Evolutionary conservation across 768 basidiomycete species (phyloP), one percentile per base, ranked within the genome.

Genomic region (Lactarius akahatsu): DNA sequence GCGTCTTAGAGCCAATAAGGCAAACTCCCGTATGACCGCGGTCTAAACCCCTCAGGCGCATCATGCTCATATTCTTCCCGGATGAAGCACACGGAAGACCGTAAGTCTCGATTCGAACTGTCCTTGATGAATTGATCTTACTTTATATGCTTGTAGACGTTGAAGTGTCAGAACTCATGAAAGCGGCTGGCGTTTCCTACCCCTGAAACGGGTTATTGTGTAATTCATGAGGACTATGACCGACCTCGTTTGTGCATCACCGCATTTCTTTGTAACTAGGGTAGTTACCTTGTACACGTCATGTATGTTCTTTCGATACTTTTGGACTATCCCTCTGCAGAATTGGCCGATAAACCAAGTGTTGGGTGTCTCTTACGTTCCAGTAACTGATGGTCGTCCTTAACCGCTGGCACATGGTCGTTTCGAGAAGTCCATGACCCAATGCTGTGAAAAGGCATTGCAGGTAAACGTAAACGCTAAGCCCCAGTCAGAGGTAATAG

Each of bases 171-270:
- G 63, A 68, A 13, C 67, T 70, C 16, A 70, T 70, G 69, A 65
- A 65, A 45, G 65, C 20, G 8, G 65, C 58, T 10, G 61, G 68
- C n/a, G 43, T 65, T 55, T n/a, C 59, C 18, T 61, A 65, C 18
- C 64, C 64, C 26, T 61, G 56, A 74, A 73, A 18, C 74, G 72
- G 20, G 71, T 57, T 4, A 67, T n/a, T 15, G n/a, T 9, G 2
- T 8, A 50, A 13, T 26, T 3, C 26, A 23, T 15, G 26, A 7
- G 50, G 15, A 52, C 13, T 26, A 52, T 52, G 50, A 52, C 26
- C 23, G 10, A 4, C n/a, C 20, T 50, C 23, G 4, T 26, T 50
- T 4, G 5, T 47, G 23, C 50, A 52, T 26, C 2, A 4, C 13
- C 23, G 23, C 50, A 26, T 23, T 26, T 26, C 50, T 52, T 52